Evolutionary conservation across 176 grass and related monocot genomes (phyloP), one percentile per base, ranked within the genome.

Genomic region (Hordeum marinum): DNA sequence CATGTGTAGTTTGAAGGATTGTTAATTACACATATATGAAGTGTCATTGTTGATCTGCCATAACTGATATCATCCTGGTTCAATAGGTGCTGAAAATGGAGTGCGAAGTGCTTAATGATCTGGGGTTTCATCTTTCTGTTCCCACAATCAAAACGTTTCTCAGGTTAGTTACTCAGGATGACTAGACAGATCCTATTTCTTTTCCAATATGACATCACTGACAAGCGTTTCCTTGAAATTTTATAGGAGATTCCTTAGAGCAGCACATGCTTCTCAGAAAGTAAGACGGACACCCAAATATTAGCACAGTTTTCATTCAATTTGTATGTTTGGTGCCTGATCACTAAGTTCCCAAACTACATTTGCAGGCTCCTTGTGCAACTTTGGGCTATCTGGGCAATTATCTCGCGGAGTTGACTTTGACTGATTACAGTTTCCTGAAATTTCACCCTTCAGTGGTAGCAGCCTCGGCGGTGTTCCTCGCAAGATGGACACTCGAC

Each of bases 211-310:
- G 67, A 80, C 10, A 31, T 83, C 46, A 17, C 70, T 84, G 76
- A 86, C 48, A 80, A 70, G 8, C 2, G 59, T 46, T 60, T 31
- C 59, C 73, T 76, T 46, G 66, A 74, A 73, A 71, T 40, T 60
- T 80, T 80, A 77, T 88, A 96, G 96, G 91, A 95, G 94, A 88
- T 99, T 96, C 82, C 86, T 99, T 67, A 92, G 94, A 79, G 97
- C 88, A 3, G 90, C 94, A 78, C 90, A 91, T 74, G 82, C 80
- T 85, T 92, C 86, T 81, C 34, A 81, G 50, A 92, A 89, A 84
- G 94, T 96, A 91, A 85, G 72, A 82, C 83, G 76, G 86, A 14
- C 21, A 83, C 5, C 11, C 40, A 80, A 80, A 72, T 39, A 31
- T 77, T 24, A 76, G 62, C 68, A 69, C 37, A 46, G 62, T 79